Evolutionary conservation across 306 rosid genomes (phyloP).

Genomic region (Pyrus communis): DNA sequence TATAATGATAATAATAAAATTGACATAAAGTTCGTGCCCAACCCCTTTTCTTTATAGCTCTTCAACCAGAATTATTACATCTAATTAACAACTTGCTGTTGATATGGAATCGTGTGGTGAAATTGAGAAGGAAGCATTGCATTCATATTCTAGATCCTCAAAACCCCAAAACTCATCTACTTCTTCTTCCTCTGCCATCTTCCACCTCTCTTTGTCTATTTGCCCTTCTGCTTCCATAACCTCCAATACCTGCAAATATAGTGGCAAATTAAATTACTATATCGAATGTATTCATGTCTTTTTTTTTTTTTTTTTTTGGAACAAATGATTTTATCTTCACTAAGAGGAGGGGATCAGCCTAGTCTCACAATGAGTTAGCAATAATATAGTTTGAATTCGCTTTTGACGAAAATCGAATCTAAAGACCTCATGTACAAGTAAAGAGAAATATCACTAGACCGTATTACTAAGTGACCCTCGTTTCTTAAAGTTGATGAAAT

Average conservation of each 20-base stretch:
- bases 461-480: neutral
- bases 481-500: neutral
- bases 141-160: slow-evolving; percentile 81
- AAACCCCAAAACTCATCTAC: slow-evolving; percentile 85
- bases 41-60: neutral
- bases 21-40: neutral
- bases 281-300: too few species aligned
- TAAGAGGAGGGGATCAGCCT: too few species aligned
- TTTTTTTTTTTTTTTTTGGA: too few species aligned
- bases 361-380: too few species aligned
- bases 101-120: slow-evolving; percentile 55
- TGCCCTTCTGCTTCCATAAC: slow-evolving; percentile 71
- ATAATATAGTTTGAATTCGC: too few species aligned
- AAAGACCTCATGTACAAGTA: too few species aligned
- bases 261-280: neutral
- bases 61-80: neutral
- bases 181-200: slow-evolving; percentile 65
- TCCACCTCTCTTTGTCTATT: slow-evolving; percentile 62
- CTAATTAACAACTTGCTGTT: slow-evolving; percentile 25
- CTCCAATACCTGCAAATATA: slow-evolving; percentile 53
- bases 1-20: neutral
- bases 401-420: too few species aligned
- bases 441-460: too few species aligned
- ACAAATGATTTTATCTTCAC: too few species aligned
- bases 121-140: slow-evolving; percentile 61